Base-by-base conservation (phyloP, 2,329 filamentous ascomycete species). In the Pseudocercospora macadamiae region DNA sequence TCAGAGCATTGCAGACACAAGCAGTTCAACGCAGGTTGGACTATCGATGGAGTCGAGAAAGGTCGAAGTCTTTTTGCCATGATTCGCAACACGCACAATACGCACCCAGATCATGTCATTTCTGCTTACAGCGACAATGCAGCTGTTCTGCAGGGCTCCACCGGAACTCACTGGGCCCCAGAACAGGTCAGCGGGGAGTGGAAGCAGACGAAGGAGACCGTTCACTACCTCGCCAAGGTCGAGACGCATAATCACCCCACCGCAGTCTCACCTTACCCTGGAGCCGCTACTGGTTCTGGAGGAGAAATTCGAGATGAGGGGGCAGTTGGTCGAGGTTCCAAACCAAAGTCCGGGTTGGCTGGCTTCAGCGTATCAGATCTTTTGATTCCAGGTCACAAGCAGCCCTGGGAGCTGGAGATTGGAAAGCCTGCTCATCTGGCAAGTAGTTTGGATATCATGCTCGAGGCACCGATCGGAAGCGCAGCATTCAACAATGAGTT, bases 401-500 rank as follows among this genome's bases (percentile, higher is more conserved):
- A 90, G 62, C 91, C 93, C 1, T 99, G 95, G 95, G 95, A 99
- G 74, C 79, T 90, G 28, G 90, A 97, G 70, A 84, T 96, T 56
- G 95, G 95, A 51, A 93, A 89, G 71, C 95, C 95, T 3, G 84
- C 86, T 44, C 95, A 99, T 76, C 95, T 96, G 71, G 93, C 95
- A 18, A 96, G 91, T 78, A 92, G 90, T 77, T 80, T 97, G 34
- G 93, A 97, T 72, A 97, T 99, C 68, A 97, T 99, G 93, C 82
- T 97, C 9, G 93, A 99, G 74, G 95, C 92, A 0, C 95, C 95
- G 0, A 95, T 99, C 67, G 95, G 95, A 32, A 95, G 90, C 68
- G 95, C 95, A 51, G 87, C 91, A 18, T 97, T 96, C 81, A 97
- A 97, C 80, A 99, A 99, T 72, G 95, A 97, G 71, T 99, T 97